A percentile compares a stretch with the other conserved stretches of the same genome.
These are phyloP conservation scores for Trichoderma citrinoviride DNA, from an alignment of 2,329 filamentous ascomycete species.

Conservation along the genomic window DNA sequence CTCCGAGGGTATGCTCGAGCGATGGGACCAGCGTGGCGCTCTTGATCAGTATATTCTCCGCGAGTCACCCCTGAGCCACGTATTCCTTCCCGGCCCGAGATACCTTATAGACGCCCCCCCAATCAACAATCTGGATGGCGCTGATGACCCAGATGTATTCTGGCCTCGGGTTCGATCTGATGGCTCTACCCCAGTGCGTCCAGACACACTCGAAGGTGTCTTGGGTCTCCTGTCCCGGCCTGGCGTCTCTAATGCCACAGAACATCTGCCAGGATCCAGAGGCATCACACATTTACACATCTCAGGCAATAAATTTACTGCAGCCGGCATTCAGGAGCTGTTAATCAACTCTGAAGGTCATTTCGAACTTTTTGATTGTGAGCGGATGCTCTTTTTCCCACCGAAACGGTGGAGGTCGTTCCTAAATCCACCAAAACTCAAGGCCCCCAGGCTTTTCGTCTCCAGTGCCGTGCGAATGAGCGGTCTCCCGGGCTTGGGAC, in stretches of 20 bases:
- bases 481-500: conserved; percentile 46
- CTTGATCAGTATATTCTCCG: too few species aligned
- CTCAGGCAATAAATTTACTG: conserved; percentile 49
- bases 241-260: conserved; percentile 21
- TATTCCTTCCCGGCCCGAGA: conserved; percentile 46
- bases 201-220: conserved; percentile 32
- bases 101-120: conserved; percentile 49
- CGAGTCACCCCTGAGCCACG: conserved; percentile 33
- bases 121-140: conserved; percentile 23
- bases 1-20: not conserved
- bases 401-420: not conserved
- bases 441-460: conserved; percentile 25
- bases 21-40: not conserved
- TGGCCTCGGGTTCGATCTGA: conserved; percentile 32
- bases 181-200: conserved; percentile 26
- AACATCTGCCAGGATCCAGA: conserved; percentile 24
- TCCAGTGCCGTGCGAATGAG: conserved; percentile 35
- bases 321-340: conserved; percentile 42
- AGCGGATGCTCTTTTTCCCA: conserved; percentile 38
- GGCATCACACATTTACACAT: conserved; percentile 55
- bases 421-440: conserved; percentile 27
- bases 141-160: not conserved
- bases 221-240: conserved; percentile 29
- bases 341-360: conserved; percentile 45
- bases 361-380: conserved; percentile 53